Conservation (phyloP, 2,329 filamentous ascomycete genomes). For the Cladosporium phlei region DNA sequence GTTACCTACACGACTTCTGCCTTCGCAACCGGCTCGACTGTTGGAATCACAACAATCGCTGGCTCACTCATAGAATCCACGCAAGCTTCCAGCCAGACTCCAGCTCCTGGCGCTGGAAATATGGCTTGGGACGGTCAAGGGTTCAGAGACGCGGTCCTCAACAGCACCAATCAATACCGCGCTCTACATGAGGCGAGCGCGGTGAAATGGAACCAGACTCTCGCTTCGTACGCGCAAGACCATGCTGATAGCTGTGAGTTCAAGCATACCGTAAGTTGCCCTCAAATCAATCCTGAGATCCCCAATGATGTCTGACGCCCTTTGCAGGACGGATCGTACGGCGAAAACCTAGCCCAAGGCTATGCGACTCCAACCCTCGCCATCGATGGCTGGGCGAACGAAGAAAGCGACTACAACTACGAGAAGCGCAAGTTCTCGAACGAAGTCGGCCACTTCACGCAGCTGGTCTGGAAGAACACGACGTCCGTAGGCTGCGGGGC, state of each 20-base stretch:
- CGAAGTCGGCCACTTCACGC: conserved; percentile 30
- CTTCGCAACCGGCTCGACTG: conserved; percentile 4
- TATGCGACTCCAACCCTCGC: conserved; percentile 21
- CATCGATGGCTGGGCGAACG: conserved; percentile 30
- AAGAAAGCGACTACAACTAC: conserved; percentile 29
- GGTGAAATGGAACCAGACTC: conserved; percentile 25
- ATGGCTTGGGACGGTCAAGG: conserved; percentile 17
- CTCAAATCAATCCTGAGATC: neutral
- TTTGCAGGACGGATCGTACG: conserved; percentile 26
- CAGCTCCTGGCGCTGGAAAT: neutral
- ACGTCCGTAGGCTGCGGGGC: conserved; percentile 28
- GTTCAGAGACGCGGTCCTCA: conserved; percentile 23
- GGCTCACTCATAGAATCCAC: conserved; percentile 3
- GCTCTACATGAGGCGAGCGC: conserved; percentile 20
- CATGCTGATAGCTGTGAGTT: conserved; percentile 28
- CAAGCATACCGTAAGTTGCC: conserved; percentile 25
- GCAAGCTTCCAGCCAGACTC: conserved; percentile 8
- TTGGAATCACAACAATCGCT: conserved; percentile 2
- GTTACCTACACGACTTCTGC: conserved; percentile 14
- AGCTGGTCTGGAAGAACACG: conserved; percentile 31
- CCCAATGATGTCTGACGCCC: neutral
- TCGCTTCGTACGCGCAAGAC: conserved; percentile 27
- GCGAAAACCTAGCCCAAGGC: conserved; percentile 30
- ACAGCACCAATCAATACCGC: conserved; percentile 32
- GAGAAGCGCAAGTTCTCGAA: conserved; percentile 24